A percentile compares a stretch with the other conserved stretches of the same genome.
These are phyloP conservation scores for Podospora bellae-mahoneyi DNA, from an alignment of 495 filamentous ascomycete genomes.

Conservation along the genomic window DNA sequence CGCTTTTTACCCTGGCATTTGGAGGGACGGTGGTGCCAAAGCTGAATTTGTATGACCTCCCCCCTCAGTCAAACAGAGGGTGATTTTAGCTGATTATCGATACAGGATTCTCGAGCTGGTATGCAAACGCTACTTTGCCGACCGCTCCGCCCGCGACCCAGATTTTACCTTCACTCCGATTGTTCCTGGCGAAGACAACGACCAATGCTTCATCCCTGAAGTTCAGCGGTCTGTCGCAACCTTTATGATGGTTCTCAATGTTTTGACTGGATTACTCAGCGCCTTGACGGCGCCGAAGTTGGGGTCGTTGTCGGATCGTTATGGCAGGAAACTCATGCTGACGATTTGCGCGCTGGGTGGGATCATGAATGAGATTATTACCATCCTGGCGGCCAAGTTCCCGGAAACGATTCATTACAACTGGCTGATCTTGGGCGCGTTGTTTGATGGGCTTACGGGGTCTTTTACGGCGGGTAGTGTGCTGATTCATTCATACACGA, in stretches of 20 bases:
- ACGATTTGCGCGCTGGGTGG: slow-evolving; percentile 63
- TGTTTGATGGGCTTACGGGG: slow-evolving; percentile 77
- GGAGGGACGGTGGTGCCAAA: slow-evolving; percentile 78
- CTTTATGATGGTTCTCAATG: slow-evolving; percentile 69
- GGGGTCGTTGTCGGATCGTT: slow-evolving; percentile 81
- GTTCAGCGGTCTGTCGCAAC: slow-evolving; percentile 72
- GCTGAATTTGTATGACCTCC: slow-evolving; percentile 57
- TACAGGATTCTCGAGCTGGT: slow-evolving; percentile 67
- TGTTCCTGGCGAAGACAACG: slow-evolving; percentile 61
- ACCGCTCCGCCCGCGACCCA: slow-evolving; percentile 55
- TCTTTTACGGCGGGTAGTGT: slow-evolving; percentile 83
- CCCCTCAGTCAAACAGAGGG: neutral
- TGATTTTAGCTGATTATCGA: slow-evolving; percentile 14
- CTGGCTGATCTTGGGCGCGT: slow-evolving; percentile 67
- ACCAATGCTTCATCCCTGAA: slow-evolving; percentile 64
- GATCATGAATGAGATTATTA: slow-evolving; percentile 66
- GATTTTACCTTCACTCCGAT: slow-evolving; percentile 60
- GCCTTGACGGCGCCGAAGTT: slow-evolving; percentile 78
- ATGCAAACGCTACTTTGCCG: slow-evolving; percentile 72
- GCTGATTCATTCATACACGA: slow-evolving; percentile 75
- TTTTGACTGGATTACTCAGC: slow-evolving; percentile 66
- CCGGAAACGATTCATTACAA: slow-evolving; percentile 68
- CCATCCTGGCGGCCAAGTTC: slow-evolving; percentile 69
- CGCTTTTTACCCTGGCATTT: slow-evolving; percentile 75
- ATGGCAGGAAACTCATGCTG: slow-evolving; percentile 73